Evolutionary conservation across 2,329 filamentous ascomycete species (phyloP), one percentile per base, ranked within the genome.

Genomic region (Acephala macrosclerotiorum): DNA sequence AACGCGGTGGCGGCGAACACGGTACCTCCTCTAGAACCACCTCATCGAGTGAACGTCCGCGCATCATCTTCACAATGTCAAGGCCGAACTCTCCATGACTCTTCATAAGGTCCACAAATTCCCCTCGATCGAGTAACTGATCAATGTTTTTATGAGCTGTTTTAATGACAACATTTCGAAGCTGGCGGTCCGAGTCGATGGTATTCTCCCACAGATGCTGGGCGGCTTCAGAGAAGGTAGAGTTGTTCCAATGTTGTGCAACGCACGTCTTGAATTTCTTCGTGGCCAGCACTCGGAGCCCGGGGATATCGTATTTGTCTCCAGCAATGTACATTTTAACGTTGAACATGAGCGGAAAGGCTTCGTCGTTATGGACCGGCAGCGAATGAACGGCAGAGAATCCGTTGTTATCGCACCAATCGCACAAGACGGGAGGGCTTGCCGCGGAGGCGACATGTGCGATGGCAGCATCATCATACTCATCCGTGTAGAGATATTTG

Each of bases 261-360:
- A 53, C 45, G 11, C 16, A 25, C 3, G 7, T 6, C 11, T 40
- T 9, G 14, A 58, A 71, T 29, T 67, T 67, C 1, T 63, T 5
- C 14, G 29, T 64, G 2, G 68, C 65, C 1, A 65, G 6, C 7
- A 9, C 2, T 26, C 65, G 66, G 11, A 71, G 49, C 1, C 33
- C 56, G 7, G 60, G 25, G 14, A 71, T 61, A 12, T 68, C 60
- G 47, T 63, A 70, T 35, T 64, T 66, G 20, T 68, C 64, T 0
- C 60, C 66, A 0, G 67, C 57, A 1, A 67, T 55, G 29, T 66
- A 71, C 22, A 71, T 45, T 9, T 66, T 60, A 11, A 64, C 36
- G 26, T 71, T 57, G 49, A 57, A 63, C 18, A 59, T 2, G 14
- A 51, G 16, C 22, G 18, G 16, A 4, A 20, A 35, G 22, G 56